Evolutionary conservation across 2,329 filamentous ascomycete genomes (phyloP).

Genomic region (Alternaria brassicicola): DNA sequence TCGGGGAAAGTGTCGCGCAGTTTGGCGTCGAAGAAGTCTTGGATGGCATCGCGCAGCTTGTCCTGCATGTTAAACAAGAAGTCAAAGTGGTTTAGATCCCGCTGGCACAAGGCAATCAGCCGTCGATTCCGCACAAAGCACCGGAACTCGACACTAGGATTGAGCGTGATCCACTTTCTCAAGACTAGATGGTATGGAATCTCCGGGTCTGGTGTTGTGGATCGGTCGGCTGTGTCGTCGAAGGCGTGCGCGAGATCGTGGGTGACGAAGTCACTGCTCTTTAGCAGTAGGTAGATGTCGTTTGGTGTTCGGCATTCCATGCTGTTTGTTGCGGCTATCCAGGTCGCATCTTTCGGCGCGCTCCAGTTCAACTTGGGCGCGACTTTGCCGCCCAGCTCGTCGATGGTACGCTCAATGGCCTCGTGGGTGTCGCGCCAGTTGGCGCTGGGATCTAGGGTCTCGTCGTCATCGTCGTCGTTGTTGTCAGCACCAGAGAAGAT

Average conservation of each 20-base stretch:
- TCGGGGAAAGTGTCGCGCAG: constrained; percentile 82
- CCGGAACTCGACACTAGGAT: constrained; percentile 90
- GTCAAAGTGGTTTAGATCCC: constrained; percentile 87
- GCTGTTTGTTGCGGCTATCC: constrained; percentile 86
- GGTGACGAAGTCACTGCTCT: constrained; percentile 92
- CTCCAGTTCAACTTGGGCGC: constrained; percentile 98
- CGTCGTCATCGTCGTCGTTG: constrained; percentile 59
- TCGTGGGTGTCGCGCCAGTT: constrained; percentile 75
- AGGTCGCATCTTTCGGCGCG: constrained; percentile 91
- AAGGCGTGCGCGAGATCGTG: constrained; percentile 95
- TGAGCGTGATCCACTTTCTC: constrained; percentile 84
- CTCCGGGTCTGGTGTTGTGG: constrained; percentile 31
- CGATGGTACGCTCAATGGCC: constrained; percentile 76
- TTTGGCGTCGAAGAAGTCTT: constrained; percentile 76
- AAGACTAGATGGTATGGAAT: constrained; percentile 83
- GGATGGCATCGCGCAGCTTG: constrained; percentile 70
- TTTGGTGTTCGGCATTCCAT: constrained; percentile 88
- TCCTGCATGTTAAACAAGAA: constrained; percentile 75
- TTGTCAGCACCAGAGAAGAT: constrained; percentile 55
- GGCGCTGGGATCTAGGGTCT: constrained; percentile 64
- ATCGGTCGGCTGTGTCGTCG: constrained; percentile 65
- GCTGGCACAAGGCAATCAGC: constrained; percentile 83
- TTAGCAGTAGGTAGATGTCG: constrained; percentile 91
- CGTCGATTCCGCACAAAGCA: constrained; percentile 88
- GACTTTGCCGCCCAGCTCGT: constrained; percentile 81